These are phyloP conservation scores for Amanita pallidorosea DNA, from an alignment of 768 basidiomycete species.

Conservation along the genomic window DNA sequence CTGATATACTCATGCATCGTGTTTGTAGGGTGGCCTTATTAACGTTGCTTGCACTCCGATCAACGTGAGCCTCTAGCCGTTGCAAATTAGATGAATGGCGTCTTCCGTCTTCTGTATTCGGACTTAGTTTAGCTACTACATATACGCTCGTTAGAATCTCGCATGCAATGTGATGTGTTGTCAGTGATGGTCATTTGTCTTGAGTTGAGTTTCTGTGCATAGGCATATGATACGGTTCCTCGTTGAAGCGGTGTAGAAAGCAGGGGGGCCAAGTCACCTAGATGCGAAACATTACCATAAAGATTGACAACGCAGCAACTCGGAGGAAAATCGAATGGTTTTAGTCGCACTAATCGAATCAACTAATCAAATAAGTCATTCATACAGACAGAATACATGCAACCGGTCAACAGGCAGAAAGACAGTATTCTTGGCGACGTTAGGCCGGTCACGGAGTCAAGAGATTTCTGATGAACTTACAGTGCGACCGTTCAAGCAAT, in stretches of 20 bases:
- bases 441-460: background rate
- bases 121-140: background rate
- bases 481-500: background rate
- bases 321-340: background rate
- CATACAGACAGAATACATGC: background rate
- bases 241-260: too few species aligned
- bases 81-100: background rate
- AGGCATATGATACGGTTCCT: too few species aligned
- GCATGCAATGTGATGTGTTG: background rate
- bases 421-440: background rate
- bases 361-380: too few species aligned
- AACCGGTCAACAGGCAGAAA: background rate
- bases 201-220: background rate
- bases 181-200: background rate
- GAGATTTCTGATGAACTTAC: background rate
- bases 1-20: background rate
- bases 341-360: too few species aligned
- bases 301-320: background rate
- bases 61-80: conserved; percentile 10
- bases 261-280: too few species aligned
- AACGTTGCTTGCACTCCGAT: conserved; percentile 12
- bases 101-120: background rate
- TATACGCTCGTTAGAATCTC: background rate
- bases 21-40: conserved; percentile 9
- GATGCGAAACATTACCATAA: too few species aligned